Evolutionary conservation across 2,329 filamentous ascomycete species (phyloP), one percentile per base, ranked within the genome.

Genomic region (Pseudopithomyces maydicus): DNA sequence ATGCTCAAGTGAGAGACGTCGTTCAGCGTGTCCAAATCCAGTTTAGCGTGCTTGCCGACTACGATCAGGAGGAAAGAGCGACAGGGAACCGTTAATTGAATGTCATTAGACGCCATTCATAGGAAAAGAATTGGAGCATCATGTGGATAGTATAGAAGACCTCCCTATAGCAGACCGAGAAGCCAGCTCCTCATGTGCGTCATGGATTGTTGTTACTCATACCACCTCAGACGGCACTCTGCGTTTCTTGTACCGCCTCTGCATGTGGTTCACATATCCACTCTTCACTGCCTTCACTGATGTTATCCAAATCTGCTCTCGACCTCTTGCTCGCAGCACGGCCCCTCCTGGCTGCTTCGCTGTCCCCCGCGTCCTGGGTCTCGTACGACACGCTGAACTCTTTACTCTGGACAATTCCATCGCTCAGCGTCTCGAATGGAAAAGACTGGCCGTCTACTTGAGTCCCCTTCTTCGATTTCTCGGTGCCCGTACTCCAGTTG

Each of bases 321-420:
- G 38, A 6, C 12, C 4, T 42, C 19, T 6, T 6, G 11, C 39
- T 42, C 39, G 7, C 19, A 2, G 19, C 17, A 20, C 15, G 2
- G 8, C 6, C 19, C 19, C 15, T 11, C 10, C n/a, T 20, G 3
- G 5, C 11, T n/a, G 6, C 39, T 4, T 11, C 14, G 6, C 35
- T 14, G 5, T 14, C 35, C 12, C 12, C 35, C 35, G 5, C 35
- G 5, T 11, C 35, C 35, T 5, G 3, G 6, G 3, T 15, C 14
- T 48, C 50, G 22, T 58, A 61, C 41, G 52, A 46, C 23, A 58
- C 55, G n/a, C 41, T 48, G 35, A 43, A 61, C 14, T 15, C 43
- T 23, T 55, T 52, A n/a, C 50, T 39, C 39, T 53, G 54, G 4
- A 55, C 33, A 23, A 61, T 59, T n/a, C 50, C 55, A 11, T 55